Conservation (phyloP, 2,329 filamentous ascomycete species). For the Verticillium longisporum region DNA sequence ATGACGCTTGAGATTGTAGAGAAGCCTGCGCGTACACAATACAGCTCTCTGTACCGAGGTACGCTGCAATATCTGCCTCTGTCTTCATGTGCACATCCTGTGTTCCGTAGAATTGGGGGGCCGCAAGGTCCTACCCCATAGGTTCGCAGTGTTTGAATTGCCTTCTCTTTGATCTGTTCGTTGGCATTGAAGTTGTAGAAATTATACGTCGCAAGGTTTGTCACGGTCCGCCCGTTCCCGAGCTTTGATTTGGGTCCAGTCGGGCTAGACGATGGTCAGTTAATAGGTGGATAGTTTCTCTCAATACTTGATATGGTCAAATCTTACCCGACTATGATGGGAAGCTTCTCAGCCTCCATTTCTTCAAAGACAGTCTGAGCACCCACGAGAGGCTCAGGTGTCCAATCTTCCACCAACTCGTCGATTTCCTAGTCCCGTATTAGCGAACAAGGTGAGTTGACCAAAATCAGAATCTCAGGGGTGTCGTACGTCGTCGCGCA, state of each 20-base stretch:
- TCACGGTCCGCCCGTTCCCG: constrained; percentile 80
- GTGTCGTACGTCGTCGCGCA: constrained; percentile 65
- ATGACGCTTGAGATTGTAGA: constrained; percentile 97
- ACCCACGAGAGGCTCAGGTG: constrained; percentile 82
- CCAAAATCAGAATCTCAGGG: not conserved
- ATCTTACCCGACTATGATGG: constrained; percentile 76
- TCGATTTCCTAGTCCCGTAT: constrained; percentile 67
- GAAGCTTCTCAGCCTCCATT: constrained; percentile 74
- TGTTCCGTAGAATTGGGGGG: constrained; percentile 95
- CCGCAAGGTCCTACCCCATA: constrained; percentile 97
- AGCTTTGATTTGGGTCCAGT: constrained; percentile 88
- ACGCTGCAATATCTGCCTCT: constrained; percentile 86
- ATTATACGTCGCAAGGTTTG: constrained; percentile 91
- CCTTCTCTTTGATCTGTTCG: constrained; percentile 89
- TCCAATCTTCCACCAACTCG: constrained; percentile 94
- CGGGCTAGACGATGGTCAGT: constrained; percentile 45
- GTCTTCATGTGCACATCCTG: constrained; percentile 98
- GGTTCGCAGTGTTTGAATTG: constrained; percentile 84
- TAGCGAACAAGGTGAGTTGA: constrained; percentile 16
- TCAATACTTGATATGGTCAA: too few species aligned
- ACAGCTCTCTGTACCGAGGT: constrained; percentile 78
- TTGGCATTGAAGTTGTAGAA: constrained; percentile 97
- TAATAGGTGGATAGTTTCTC: not conserved
- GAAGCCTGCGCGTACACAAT: constrained; percentile 94
- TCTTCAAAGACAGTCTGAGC: constrained; percentile 69